These are phyloP conservation scores for Omphalotus guepiniiformis DNA, from an alignment of 768 basidiomycete species.

Conservation along the genomic window DNA sequence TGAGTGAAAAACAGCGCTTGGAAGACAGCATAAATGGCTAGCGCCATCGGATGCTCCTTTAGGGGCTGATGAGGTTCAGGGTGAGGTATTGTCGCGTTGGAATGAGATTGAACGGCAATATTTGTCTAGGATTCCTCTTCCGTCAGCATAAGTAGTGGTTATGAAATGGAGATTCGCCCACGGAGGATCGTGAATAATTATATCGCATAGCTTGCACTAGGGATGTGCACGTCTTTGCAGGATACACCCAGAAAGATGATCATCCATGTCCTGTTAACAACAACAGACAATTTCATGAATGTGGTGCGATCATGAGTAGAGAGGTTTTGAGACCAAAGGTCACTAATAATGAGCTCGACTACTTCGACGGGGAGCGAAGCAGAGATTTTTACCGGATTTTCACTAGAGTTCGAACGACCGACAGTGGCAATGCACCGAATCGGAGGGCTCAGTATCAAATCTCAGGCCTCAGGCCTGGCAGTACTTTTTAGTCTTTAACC, in stretches of 20 bases:
- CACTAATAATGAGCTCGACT: not conserved
- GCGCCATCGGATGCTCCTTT: not conserved
- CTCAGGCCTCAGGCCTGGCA: too few species aligned
- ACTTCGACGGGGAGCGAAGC: slow-evolving; percentile 2
- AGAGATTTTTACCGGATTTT: too few species aligned
- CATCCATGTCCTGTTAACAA: not conserved
- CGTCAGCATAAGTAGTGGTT: not conserved
- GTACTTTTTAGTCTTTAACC: too few species aligned
- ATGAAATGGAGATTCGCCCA: not conserved
- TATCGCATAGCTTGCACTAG: not conserved
- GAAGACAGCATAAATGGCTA: not conserved
- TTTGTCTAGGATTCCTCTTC: not conserved
- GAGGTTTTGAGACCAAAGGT: not conserved
- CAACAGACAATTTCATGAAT: slow-evolving; percentile 7
- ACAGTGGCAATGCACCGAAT: too few species aligned
- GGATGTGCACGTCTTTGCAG: slow-evolving; percentile 3
- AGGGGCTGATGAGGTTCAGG: not conserved
- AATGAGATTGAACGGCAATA: slow-evolving; percentile 1
- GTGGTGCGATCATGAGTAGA: not conserved
- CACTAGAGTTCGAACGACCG: too few species aligned
- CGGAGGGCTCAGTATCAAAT: too few species aligned
- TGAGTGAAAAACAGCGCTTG: not conserved
- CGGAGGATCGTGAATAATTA: slow-evolving; percentile 4
- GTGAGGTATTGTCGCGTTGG: not conserved
- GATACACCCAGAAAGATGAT: not conserved